Evolutionary conservation across 2,329 filamentous ascomycete species (phyloP).

Genomic region (Parastagonospora nodorum): DNA sequence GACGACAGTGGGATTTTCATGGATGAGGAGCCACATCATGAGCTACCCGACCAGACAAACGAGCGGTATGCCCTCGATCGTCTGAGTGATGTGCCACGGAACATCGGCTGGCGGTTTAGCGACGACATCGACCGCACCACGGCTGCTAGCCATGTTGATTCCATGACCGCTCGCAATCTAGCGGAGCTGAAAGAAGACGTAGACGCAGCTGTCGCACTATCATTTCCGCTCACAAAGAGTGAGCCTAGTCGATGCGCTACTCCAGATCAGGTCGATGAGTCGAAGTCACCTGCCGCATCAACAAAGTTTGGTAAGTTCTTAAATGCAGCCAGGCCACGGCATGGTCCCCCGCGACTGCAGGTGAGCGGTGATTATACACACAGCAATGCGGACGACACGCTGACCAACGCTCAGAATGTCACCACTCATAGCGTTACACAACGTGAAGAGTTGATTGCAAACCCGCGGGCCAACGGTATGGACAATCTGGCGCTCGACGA

Average conservation of each 20-base stretch:
- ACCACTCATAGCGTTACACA: no score
- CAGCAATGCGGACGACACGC: neutral
- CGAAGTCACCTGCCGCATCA: neutral
- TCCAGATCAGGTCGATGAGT: neutral
- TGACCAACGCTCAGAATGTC: no score
- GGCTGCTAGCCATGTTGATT: neutral
- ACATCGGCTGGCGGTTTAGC: conserved; percentile 7
- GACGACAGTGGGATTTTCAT: neutral
- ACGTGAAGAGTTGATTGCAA: no score
- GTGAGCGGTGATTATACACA: neutral
- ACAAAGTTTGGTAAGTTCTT: neutral
- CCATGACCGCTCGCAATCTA: neutral
- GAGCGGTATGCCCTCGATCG: neutral
- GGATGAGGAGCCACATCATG: neutral
- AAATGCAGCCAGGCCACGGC: neutral
- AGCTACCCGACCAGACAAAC: neutral
- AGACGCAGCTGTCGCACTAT: neutral
- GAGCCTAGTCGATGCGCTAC: neutral
- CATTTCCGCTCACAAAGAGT: neutral
- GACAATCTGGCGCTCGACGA: no score
- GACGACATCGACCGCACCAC: neutral
- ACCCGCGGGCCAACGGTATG: no score
- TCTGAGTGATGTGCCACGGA: neutral
- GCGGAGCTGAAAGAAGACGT: neutral
- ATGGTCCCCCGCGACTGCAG: neutral